Conservation (phyloP, 129 eudicot genomes). For the Apium graveolens region DNA sequence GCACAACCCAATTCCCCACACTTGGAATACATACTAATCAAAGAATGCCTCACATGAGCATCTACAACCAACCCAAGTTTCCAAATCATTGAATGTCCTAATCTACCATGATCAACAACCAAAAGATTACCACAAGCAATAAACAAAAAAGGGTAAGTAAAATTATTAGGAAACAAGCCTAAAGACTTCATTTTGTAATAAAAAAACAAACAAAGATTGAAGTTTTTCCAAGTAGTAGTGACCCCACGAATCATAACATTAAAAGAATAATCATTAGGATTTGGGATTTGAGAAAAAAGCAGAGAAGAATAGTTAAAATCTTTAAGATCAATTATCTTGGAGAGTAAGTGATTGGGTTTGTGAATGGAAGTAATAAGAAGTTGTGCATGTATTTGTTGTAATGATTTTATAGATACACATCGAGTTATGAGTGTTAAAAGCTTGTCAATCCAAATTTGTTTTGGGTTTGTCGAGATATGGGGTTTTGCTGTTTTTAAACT, state of each 20-base stretch:
- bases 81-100: conserved; percentile 45
- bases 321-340: conserved; percentile 48
- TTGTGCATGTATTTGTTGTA: conserved; percentile 71
- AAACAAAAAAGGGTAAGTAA: conserved; percentile 69
- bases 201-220: conserved; percentile 34
- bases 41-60: conserved; percentile 57
- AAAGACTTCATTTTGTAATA: conserved; percentile 51
- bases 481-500: not conserved
- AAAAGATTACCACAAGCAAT: conserved; percentile 49
- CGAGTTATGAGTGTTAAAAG: not conserved
- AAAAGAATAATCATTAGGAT: conserved; percentile 64
- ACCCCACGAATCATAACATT: conserved; percentile 64
- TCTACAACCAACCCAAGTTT: conserved; percentile 53
- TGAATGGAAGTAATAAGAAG: conserved; percentile 39
- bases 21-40: conserved; percentile 65
- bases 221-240: conserved; percentile 50
- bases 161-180: conserved; percentile 56
- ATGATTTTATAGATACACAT: conserved; percentile 17
- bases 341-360: conserved; percentile 51
- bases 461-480: not conserved
- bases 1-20: conserved; percentile 47
- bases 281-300: conserved; percentile 40
- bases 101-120: conserved; percentile 36
- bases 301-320: conserved; percentile 41
- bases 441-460: conserved; percentile 5